These are phyloP conservation scores for Fusarium dlaminii DNA, from an alignment of 2,329 filamentous ascomycete species.

Conservation along the genomic window DNA sequence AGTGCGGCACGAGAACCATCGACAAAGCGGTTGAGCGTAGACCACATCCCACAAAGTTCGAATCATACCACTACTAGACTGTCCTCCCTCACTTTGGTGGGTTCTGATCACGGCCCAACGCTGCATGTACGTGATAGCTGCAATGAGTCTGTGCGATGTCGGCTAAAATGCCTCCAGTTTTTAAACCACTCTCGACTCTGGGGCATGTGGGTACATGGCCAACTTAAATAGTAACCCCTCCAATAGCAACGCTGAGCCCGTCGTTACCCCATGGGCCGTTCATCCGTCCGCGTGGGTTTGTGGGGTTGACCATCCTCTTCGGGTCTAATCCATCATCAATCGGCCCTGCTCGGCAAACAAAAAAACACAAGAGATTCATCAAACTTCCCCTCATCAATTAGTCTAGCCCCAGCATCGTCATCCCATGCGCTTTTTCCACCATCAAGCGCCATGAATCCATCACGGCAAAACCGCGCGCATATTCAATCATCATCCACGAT, in stretches of 20 bases:
- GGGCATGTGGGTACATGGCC: not conserved
- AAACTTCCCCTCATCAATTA: not conserved
- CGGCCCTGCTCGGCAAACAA: not conserved
- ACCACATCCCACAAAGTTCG: not conserved
- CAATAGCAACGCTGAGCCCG: not conserved
- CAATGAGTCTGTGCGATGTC: not conserved
- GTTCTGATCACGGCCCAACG: not conserved
- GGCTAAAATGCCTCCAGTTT: conserved; percentile 23
- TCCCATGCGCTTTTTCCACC: not conserved
- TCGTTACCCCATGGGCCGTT: not conserved
- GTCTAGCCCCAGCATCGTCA: not conserved
- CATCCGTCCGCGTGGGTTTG: not conserved
- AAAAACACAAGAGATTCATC: not conserved
- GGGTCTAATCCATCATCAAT: conserved; percentile 7
- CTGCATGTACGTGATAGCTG: not conserved
- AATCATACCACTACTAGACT: not conserved
- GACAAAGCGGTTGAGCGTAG: too few species aligned
- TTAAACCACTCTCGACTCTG: conserved; percentile 6
- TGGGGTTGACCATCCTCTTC: not conserved
- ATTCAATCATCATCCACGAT: not conserved
- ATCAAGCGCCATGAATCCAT: not conserved
- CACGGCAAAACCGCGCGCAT: not conserved
- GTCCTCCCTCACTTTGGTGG: not conserved
- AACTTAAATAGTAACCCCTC: conserved; percentile 11
- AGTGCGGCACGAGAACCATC: not conserved